These are phyloP conservation scores for Penicillium egyptiacum DNA, from an alignment of 495 filamentous ascomycete species.

Conservation along the genomic window DNA sequence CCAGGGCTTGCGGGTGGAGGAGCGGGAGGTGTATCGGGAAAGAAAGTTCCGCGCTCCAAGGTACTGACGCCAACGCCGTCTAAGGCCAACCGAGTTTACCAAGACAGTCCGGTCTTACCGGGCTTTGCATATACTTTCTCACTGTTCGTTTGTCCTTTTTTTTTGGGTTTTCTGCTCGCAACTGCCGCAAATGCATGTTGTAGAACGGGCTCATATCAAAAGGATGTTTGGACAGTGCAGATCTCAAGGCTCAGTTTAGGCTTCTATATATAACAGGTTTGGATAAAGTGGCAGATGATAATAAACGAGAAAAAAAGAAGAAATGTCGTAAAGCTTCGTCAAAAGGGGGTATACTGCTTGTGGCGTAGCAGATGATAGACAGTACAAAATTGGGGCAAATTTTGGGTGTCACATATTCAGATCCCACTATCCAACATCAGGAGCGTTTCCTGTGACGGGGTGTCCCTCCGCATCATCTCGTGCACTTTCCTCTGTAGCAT, in stretches of 20 bases:
- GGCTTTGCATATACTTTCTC: no score
- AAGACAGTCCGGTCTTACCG: no score
- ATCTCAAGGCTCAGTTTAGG: not conserved
- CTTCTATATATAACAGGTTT: not conserved
- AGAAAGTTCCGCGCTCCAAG: no score
- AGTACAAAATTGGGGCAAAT: not conserved
- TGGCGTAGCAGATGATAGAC: not conserved
- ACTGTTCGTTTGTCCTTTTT: no score
- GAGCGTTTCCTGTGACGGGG: not conserved
- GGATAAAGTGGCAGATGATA: not conserved
- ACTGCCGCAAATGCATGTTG: no score
- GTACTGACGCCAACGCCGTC: no score
- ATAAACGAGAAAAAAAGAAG: not conserved
- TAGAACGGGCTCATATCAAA: not conserved
- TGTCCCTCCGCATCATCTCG: conserved; percentile 25
- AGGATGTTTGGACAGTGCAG: not conserved
- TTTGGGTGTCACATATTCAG: not conserved
- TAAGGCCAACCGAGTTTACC: no score
- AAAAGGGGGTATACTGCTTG: conserved; percentile 4
- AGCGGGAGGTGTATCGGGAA: no score
- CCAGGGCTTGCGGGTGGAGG: no score
- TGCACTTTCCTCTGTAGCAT: conserved; percentile 6
- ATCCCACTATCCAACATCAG: conserved; percentile 3
- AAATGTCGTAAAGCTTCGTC: conserved; percentile 4
- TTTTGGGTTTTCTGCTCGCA: no score